phyloP scores from a whole-genome alignment of 129 eudicot species.

The Helianthus annuus region DNA sequence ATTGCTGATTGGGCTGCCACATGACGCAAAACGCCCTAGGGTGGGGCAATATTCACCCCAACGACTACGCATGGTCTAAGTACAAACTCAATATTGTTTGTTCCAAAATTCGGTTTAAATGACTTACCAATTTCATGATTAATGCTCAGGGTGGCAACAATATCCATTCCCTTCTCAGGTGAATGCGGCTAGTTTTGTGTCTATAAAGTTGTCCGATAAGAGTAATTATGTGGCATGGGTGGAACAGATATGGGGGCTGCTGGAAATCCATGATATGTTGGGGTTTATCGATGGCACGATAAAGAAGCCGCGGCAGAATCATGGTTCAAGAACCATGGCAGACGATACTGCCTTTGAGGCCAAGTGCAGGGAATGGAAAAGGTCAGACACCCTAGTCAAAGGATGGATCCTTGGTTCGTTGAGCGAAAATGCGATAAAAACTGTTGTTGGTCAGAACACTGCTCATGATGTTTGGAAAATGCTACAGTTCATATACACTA shows the following conservation, averaged over 20 bases:
- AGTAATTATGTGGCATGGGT: not conserved
- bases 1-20: too few species aligned
- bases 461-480: not conserved
- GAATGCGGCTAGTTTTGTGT: not conserved
- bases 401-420: conserved; percentile 4
- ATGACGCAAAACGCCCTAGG: too few species aligned
- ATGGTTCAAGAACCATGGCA: not conserved
- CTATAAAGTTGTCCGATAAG: not conserved
- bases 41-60: too few species aligned
- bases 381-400: not conserved
- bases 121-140: not conserved
- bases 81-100: too few species aligned
- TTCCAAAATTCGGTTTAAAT: too few species aligned
- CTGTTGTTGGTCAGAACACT: not conserved
- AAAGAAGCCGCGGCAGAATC: not conserved
- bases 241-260: not conserved
- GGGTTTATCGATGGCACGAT: not conserved
- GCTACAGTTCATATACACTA: not conserved
- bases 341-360: not conserved
- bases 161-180: not conserved
- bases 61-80: too few species aligned
- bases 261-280: not conserved
- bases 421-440: not conserved
- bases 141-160: not conserved
- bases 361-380: not conserved